Evolutionary conservation across 495 filamentous ascomycete genomes (phyloP).

Genomic region (Xylaria intraflava): DNA sequence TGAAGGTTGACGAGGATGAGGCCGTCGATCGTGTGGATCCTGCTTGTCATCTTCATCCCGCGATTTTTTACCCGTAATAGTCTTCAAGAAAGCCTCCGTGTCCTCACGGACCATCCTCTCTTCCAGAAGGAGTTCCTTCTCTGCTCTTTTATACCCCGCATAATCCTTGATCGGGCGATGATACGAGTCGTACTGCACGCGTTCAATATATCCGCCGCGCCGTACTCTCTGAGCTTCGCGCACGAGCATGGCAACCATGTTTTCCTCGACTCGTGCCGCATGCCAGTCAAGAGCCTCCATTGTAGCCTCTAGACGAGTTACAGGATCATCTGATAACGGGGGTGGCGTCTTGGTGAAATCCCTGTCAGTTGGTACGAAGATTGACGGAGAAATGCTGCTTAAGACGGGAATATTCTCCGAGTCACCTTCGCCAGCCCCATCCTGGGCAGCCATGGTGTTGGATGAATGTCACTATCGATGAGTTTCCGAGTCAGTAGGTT

Average conservation of each 20-base stretch:
- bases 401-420: slow-evolving; percentile 27
- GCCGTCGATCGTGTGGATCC: neutral
- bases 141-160: neutral
- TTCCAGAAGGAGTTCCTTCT: neutral
- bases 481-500: no score
- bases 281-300: slow-evolving; percentile 38
- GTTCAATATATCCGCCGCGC: slow-evolving; percentile 9
- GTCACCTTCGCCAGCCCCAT: neutral
- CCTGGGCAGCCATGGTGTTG: neutral
- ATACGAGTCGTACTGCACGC: slow-evolving; percentile 6
- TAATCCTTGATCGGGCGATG: neutral
- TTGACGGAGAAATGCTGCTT: slow-evolving; percentile 28
- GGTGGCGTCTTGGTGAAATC: slow-evolving; percentile 28
- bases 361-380: slow-evolving; percentile 37
- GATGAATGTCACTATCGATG: no score
- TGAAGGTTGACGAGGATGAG: neutral
- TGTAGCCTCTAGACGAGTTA: slow-evolving; percentile 27
- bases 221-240: slow-evolving; percentile 32
- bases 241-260: slow-evolving; percentile 37
- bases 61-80: no score
- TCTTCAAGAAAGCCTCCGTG: neutral
- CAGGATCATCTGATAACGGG: slow-evolving; percentile 21
- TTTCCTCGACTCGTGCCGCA: slow-evolving; percentile 31
- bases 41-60: no score
- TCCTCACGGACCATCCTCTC: slow-evolving; percentile 1